A percentile compares a stretch with the other conserved stretches of the same genome.
Evolutionary conservation across 1,284 basidiomycete species (phyloP).

Genomic region (Cutaneotrichosporon sp.): DNA sequence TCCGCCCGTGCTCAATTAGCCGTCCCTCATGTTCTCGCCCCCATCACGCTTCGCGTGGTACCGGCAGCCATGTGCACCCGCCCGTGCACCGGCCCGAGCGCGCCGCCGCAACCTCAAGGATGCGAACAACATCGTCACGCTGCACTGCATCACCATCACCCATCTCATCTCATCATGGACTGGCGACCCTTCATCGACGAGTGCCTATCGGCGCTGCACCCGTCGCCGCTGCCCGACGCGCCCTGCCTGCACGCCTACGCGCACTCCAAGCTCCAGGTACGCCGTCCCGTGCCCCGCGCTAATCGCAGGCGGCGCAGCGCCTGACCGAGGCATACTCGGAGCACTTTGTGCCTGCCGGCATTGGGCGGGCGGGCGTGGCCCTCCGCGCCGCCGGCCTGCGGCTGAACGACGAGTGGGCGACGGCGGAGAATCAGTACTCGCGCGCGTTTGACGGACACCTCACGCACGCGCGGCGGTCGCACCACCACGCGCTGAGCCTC

Average conservation of each 20-base stretch:
- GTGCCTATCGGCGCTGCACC: constrained; percentile 2
- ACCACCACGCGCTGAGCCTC: constrained; percentile 1
- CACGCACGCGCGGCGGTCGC: background rate
- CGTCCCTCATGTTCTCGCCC: background rate
- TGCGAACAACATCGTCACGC: background rate
- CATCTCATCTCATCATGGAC: constrained; percentile 1
- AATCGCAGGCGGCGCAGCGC: background rate
- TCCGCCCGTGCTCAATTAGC: background rate
- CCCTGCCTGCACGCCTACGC: constrained; percentile 5
- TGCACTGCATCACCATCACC: background rate
- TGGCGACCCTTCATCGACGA: constrained; percentile 2
- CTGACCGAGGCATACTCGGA: constrained; percentile 1
- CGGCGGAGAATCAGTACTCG: constrained; percentile 4
- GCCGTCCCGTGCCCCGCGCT: background rate
- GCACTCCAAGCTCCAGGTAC: constrained; percentile 5
- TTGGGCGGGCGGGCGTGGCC: background rate
- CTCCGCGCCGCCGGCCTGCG: constrained; percentile 1
- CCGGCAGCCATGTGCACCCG: background rate
- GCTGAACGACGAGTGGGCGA: constrained; percentile 7
- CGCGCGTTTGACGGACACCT: constrained; percentile 2
- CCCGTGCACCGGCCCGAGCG: background rate
- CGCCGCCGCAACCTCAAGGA: background rate
- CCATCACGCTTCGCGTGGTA: background rate
- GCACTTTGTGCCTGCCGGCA: constrained; percentile 1
- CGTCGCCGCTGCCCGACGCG: constrained; percentile 4